A percentile compares a stretch with the other conserved stretches of the same genome.
Conservation (phyloP, 768 basidiomycete genomes). For the Phanerochaete carnosa region DNA sequence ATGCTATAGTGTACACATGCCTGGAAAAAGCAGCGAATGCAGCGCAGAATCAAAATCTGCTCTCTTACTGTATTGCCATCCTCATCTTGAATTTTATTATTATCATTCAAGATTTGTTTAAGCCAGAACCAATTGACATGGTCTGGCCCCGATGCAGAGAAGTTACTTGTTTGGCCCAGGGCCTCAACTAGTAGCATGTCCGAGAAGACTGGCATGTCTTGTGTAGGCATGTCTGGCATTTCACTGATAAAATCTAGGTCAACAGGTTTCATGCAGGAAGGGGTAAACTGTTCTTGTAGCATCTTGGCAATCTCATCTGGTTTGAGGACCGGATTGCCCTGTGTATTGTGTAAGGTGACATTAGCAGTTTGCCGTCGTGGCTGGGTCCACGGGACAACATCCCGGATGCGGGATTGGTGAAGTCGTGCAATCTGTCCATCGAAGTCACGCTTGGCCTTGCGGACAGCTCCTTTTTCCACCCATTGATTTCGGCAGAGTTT, state of each 20-base stretch:
- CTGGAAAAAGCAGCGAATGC: slow-evolving; percentile 8
- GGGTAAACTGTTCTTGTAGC: slow-evolving; percentile 11
- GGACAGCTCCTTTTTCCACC: neutral
- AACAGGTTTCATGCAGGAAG: neutral
- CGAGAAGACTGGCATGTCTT: slow-evolving; percentile 4
- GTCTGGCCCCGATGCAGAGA: slow-evolving; percentile 14
- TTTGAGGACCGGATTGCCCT: neutral
- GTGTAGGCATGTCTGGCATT: neutral
- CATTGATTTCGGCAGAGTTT: neutral
- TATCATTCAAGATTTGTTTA: slow-evolving; percentile 2
- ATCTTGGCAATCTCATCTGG: neutral
- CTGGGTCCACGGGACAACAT: slow-evolving; percentile 7
- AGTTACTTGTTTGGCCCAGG: slow-evolving; percentile 3
- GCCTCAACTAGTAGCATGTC: slow-evolving; percentile 4
- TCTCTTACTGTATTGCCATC: neutral
- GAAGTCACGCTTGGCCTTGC: slow-evolving; percentile 4
- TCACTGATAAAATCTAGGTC: slow-evolving; percentile 7
- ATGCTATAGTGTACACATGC: slow-evolving; percentile 7
- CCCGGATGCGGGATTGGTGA: slow-evolving; percentile 6
- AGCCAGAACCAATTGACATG: slow-evolving; percentile 10
- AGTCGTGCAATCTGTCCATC: neutral
- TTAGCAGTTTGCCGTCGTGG: neutral
- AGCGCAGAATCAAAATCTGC: neutral
- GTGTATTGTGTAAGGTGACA: neutral
- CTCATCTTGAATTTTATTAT: neutral